A percentile compares a stretch with the other conserved stretches of the same genome.
Evolutionary conservation across 371 early-diverging fungal species (phyloP).

Genomic region (Mucor lusitanicus): DNA sequence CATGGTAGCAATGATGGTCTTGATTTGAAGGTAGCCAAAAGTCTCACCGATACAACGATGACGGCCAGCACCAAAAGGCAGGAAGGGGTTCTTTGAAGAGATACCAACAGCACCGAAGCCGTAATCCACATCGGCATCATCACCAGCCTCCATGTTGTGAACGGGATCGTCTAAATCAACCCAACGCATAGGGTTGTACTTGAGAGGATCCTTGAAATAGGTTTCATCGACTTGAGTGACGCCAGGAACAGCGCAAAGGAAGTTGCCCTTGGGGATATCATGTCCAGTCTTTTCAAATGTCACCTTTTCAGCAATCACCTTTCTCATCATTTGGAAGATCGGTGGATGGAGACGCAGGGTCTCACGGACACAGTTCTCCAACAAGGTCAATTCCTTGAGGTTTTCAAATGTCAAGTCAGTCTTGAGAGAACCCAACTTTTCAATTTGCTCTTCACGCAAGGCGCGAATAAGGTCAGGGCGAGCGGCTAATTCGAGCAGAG

Average conservation of each 20-base stretch:
- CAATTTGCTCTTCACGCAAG: constrained; percentile 67
- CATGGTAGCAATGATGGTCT: constrained; percentile 84
- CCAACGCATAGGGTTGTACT: constrained; percentile 87
- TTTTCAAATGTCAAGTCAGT: constrained; percentile 72
- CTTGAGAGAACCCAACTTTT: constrained; percentile 60
- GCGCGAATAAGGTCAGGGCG: constrained; percentile 67
- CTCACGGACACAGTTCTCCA: constrained; percentile 88
- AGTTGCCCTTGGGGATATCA: constrained; percentile 89
- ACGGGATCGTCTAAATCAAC: constrained; percentile 50
- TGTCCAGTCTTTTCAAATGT: constrained; percentile 70
- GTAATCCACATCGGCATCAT: constrained; percentile 80
- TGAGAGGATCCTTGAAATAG: constrained; percentile 78
- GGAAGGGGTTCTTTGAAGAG: constrained; percentile 75
- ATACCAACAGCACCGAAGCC: constrained; percentile 84
- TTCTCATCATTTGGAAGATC: constrained; percentile 92
- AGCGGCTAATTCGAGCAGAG: constrained; percentile 83
- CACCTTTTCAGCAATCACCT: constrained; percentile 75
- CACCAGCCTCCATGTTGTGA: constrained; percentile 52
- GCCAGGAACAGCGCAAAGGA: constrained; percentile 83
- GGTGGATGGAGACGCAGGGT: constrained; percentile 94
- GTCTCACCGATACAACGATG: constrained; percentile 98
- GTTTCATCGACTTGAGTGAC: constrained; percentile 80
- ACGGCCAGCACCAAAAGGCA: constrained; percentile 97
- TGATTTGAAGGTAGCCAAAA: constrained; percentile 95
- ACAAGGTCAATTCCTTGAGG: constrained; percentile 71